Evolutionary conservation across 2,329 filamentous ascomycete genomes (phyloP).

Genomic region (Pseudogymnoascus sp.): DNA sequence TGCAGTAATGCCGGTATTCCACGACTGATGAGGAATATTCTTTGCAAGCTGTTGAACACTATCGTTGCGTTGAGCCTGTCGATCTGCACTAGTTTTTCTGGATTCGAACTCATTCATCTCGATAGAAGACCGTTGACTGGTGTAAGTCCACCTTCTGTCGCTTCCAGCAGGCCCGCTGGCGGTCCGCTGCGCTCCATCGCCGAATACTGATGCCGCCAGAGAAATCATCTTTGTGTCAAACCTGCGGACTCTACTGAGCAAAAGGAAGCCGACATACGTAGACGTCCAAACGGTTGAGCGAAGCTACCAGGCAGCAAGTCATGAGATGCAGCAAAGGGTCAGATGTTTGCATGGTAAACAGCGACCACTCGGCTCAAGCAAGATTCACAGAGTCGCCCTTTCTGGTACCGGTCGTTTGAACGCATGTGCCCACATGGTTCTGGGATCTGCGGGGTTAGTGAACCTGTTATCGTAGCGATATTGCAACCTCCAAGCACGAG

Average conservation of each 20-base stretch:
- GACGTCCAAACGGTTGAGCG: not conserved
- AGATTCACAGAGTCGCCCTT: not conserved
- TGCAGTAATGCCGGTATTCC: not conserved
- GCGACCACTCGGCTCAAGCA: not conserved
- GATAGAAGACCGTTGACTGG: not conserved
- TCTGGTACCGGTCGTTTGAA: not conserved
- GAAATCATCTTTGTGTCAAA: not conserved
- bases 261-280: not conserved
- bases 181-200: not conserved
- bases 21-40: not conserved
- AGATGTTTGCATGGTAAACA: not conserved
- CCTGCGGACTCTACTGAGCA: not conserved
- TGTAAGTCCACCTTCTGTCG: not conserved
- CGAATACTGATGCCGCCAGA: not conserved
- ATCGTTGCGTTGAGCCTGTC: not conserved
- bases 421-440: not conserved
- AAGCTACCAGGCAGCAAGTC: not conserved
- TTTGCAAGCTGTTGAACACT: not conserved
- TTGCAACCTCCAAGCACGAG: no score
- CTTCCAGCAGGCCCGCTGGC: not conserved
- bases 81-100: not conserved
- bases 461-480: not conserved
- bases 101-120: not conserved
- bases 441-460: not conserved
- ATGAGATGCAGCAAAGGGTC: not conserved